Base-by-base conservation (phyloP, 306 rosid species). In the Corylus americana region DNA sequence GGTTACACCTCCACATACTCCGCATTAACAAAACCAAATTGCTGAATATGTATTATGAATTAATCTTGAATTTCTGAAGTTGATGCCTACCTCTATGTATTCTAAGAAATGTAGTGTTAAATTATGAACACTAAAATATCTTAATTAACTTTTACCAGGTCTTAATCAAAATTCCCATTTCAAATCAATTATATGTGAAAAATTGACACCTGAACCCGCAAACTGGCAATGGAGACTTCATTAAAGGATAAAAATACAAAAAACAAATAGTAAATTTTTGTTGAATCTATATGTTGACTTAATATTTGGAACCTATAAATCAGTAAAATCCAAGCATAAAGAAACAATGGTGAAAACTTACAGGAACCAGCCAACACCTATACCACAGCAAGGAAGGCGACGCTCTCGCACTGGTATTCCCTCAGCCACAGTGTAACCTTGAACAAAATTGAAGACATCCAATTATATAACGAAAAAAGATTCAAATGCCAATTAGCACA, bases 341-440 rank as follows among this genome's bases (percentile, higher is more conserved):
- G 51, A 27, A 48, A 66, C 25, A 42, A 51, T 13, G 11, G 69
- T 51, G 74, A 12, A 20, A 71, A 86, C 99, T 93, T 90, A 95
- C 99, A 95, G 75, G 85, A 76, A 88, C 99, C 99, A 95, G 77
- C 97, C 99, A 17, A 77, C 29, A 59, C 98, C 99, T 75, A 86
- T 7, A 75, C 99, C 99, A 80, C 99, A 95, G 83, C 98, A 95
- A 71, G 93, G 92, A 81, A 95, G 99, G 57, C 96, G 97, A 1
- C 57, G 87, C 81, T 84, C 94, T 82, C 94, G 88, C 67, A 93
- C 88, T 20, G 96, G 97, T 80, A 88, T 87, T 80, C 99, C 99
- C 84, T 95, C 97, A 27, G 91, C 98, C 80, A 95, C 84, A 18
- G 90, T 96, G 77, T 95, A 93, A 55, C 94, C 98, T 91, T 84